Conservation (phyloP, 2,329 filamentous ascomycete species). For the Colletotrichum australisinense region DNA sequence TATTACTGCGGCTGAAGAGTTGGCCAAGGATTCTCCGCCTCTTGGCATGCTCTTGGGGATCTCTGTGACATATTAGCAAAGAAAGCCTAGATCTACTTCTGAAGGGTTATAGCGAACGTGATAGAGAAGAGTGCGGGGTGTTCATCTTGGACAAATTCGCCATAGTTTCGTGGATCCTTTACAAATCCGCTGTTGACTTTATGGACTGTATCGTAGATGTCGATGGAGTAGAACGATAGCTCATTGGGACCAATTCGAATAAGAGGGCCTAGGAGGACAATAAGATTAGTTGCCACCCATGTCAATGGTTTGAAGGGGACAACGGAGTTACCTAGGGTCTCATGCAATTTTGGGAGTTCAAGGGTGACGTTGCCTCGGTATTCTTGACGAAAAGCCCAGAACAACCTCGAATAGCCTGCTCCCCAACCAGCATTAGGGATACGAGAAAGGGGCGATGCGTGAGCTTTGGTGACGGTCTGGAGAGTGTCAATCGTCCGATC, state of each 20-base stretch:
- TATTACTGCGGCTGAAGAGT: conserved; percentile 42
- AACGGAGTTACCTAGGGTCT: conserved; percentile 33
- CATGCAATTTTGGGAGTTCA: conserved; percentile 39
- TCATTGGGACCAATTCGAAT: conserved; percentile 40
- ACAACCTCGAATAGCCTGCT: conserved; percentile 37
- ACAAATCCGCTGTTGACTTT: conserved; percentile 40
- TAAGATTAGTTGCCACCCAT: neutral
- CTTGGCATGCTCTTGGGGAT: conserved; percentile 42
- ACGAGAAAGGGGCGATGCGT: conserved; percentile 32
- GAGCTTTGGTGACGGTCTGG: neutral
- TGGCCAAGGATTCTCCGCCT: conserved; percentile 44
- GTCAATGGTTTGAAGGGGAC: no score
- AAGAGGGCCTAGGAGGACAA: conserved; percentile 34
- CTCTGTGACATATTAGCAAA: conserved; percentile 29
- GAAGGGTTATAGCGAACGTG: conserved; percentile 28
- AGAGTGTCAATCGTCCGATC: neutral
- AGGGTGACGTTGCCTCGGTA: conserved; percentile 38
- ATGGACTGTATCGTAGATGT: conserved; percentile 40
- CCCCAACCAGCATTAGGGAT: conserved; percentile 39
- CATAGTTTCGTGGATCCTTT: conserved; percentile 43
- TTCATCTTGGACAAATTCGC: conserved; percentile 42
- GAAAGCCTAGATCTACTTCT: neutral
- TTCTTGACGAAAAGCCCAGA: conserved; percentile 40
- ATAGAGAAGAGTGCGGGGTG: conserved; percentile 44
- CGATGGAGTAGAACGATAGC: conserved; percentile 42